These are phyloP conservation scores for Coniferiporia sulphurascens DNA, from an alignment of 1,284 basidiomycete species.

Conservation along the genomic window DNA sequence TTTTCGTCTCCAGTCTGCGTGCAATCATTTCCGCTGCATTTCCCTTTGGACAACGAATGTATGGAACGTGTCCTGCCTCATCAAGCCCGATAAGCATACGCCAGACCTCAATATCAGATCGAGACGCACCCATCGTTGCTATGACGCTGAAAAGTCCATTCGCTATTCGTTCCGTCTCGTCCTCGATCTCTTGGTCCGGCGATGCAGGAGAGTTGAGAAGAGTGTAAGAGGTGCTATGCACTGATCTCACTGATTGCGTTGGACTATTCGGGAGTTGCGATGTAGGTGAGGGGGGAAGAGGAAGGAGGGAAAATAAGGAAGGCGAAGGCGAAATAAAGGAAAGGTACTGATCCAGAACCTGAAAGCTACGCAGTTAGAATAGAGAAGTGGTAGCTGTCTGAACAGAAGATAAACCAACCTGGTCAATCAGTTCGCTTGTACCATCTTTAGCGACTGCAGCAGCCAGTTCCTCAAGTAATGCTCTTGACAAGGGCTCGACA, in stretches of 20 bases:
- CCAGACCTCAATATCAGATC: not conserved
- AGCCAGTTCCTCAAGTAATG: slow-evolving; percentile 92
- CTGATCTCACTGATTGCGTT: slow-evolving; percentile 37
- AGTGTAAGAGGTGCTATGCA: slow-evolving; percentile 53
- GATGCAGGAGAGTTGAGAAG: slow-evolving; percentile 92
- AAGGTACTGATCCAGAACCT: slow-evolving; percentile 94
- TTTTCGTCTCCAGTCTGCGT: slow-evolving; percentile 89
- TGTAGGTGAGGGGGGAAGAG: slow-evolving; percentile 34
- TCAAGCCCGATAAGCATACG: not conserved
- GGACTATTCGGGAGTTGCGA: slow-evolving; percentile 28
- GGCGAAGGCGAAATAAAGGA: slow-evolving; percentile 95
- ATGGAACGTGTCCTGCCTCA: slow-evolving; percentile 80
- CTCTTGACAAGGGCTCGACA: slow-evolving; percentile 84
- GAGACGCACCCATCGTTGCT: slow-evolving; percentile 76
- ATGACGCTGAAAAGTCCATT: slow-evolving; percentile 90
- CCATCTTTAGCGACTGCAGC: slow-evolving; percentile 82
- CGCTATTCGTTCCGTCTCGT: slow-evolving; percentile 90
- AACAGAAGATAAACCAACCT: slow-evolving; percentile 41
- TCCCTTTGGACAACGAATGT: slow-evolving; percentile 91
- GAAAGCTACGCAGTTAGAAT: not conserved
- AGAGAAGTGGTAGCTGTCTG: not conserved
- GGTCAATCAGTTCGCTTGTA: slow-evolving; percentile 78
- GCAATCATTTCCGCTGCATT: slow-evolving; percentile 99
- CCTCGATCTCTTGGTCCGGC: slow-evolving; percentile 88
- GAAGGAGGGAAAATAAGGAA: slow-evolving; percentile 90